These are phyloP conservation scores for Salix udensis DNA, from an alignment of 345 rosid species.

Conservation along the genomic window DNA sequence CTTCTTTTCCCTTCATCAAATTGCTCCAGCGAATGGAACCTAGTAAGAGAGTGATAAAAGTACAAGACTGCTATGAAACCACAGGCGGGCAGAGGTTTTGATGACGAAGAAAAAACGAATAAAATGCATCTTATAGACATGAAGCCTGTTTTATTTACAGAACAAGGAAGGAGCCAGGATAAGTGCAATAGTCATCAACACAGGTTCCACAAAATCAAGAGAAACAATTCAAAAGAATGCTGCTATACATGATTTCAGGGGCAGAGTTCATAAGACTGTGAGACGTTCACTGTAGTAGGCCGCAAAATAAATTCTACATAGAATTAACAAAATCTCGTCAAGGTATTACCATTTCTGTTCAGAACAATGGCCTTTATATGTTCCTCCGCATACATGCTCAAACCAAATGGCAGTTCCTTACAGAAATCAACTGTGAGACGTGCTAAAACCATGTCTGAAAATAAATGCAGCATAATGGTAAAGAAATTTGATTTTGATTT, in stretches of 20 bases:
- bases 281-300: not conserved
- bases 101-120: not conserved
- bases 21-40: conserved; percentile 53
- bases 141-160: not conserved
- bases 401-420: not conserved
- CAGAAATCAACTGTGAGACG: too few species aligned
- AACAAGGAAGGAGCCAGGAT: not conserved
- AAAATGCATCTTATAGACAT: not conserved
- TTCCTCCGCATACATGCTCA: not conserved
- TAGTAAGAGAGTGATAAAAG: conserved; percentile 8
- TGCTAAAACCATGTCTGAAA: too few species aligned
- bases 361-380: not conserved
- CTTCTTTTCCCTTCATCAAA: conserved; percentile 61
- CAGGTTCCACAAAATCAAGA: not conserved
- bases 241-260: not conserved
- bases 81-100: not conserved
- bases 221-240: not conserved
- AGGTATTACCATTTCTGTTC: not conserved
- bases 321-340: not conserved
- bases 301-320: not conserved
- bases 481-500: not conserved
- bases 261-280: not conserved
- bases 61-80: not conserved
- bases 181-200: not conserved
- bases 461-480: not conserved